Evolutionary conservation across 257 asterid genomes (phyloP).

Genomic region (Plantago major): DNA sequence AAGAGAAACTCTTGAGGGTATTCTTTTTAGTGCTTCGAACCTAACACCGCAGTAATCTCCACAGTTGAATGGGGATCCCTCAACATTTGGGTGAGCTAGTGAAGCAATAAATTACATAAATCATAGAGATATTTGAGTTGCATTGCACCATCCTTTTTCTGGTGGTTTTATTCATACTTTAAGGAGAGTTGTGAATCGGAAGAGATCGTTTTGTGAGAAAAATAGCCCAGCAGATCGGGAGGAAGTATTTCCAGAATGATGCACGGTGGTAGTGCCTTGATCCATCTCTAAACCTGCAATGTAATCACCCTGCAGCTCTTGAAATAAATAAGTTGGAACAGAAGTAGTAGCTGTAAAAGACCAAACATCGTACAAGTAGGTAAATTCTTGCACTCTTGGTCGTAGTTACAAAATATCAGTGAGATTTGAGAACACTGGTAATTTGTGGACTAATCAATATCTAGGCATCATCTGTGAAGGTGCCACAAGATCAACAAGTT

Average conservation of each 20-base stretch:
- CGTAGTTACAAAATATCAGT: too few relatives aligned
- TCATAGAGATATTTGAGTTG: slow-evolving; percentile 16
- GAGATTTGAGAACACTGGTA: too few relatives aligned
- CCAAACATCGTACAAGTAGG: slow-evolving; percentile 10
- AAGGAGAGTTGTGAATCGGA: slow-evolving; percentile 15
- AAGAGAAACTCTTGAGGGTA: too few relatives aligned
- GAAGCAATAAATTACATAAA: slow-evolving; percentile 23
- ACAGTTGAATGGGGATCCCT: too few relatives aligned
- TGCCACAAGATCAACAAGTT: too few relatives aligned
- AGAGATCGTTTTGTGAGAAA: slow-evolving; percentile 23
- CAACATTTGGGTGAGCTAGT: neutral
- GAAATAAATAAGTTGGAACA: slow-evolving; percentile 37
- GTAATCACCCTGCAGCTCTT: slow-evolving; percentile 42
- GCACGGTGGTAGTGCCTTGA: slow-evolving; percentile 20
- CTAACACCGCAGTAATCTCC: too few relatives aligned
- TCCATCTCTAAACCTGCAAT: slow-evolving; percentile 32
- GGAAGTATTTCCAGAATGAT: slow-evolving; percentile 29
- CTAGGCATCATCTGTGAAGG: too few relatives aligned
- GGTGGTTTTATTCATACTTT: slow-evolving; percentile 25
- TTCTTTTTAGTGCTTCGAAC: too few relatives aligned
- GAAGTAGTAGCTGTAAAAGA: slow-evolving; percentile 16
- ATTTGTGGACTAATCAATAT: too few relatives aligned
- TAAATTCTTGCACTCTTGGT: too few relatives aligned
- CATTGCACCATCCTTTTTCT: slow-evolving; percentile 22
- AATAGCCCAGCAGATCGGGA: slow-evolving; percentile 27